Conservation (phyloP, 177 flowering plant species). For the Vitis hybrid region DNA sequence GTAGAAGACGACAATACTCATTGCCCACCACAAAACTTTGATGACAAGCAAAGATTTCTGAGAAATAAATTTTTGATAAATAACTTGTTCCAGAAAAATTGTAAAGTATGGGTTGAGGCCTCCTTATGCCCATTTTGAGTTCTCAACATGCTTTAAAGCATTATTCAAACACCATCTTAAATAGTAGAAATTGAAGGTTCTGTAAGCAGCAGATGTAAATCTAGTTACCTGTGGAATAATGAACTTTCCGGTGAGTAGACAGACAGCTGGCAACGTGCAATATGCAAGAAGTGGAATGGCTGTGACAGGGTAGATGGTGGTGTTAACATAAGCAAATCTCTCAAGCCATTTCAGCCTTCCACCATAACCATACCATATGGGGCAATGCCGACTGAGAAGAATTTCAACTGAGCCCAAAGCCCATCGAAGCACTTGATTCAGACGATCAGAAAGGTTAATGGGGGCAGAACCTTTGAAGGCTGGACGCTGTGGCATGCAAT, state of each 20-base stretch:
- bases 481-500: constrained; percentile 21
- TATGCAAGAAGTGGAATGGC: constrained; percentile 19
- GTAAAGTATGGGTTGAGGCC: too few relatives aligned
- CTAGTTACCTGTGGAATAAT: constrained; percentile 19
- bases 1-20: too few relatives aligned
- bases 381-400: constrained; percentile 22
- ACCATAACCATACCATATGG: constrained; percentile 25
- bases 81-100: too few relatives aligned
- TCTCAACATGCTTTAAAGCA: too few relatives aligned
- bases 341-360: constrained; percentile 25
- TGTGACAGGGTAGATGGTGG: constrained; percentile 21
- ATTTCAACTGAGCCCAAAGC: constrained; percentile 22
- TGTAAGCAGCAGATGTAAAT: background rate
- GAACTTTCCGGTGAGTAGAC: constrained; percentile 19
- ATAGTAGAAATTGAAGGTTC: too few relatives aligned
- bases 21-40: too few relatives aligned
- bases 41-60: too few relatives aligned
- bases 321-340: constrained; percentile 22
- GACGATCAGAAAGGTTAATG: constrained; percentile 22
- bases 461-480: constrained; percentile 26
- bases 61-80: too few relatives aligned
- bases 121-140: too few relatives aligned
- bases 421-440: constrained; percentile 24
- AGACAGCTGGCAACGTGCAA: constrained; percentile 21
- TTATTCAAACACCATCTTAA: too few relatives aligned